Evolutionary conservation across 2,329 filamentous ascomycete species (phyloP), one percentile per base, ranked within the genome.

Genomic region (Claviceps africana): DNA sequence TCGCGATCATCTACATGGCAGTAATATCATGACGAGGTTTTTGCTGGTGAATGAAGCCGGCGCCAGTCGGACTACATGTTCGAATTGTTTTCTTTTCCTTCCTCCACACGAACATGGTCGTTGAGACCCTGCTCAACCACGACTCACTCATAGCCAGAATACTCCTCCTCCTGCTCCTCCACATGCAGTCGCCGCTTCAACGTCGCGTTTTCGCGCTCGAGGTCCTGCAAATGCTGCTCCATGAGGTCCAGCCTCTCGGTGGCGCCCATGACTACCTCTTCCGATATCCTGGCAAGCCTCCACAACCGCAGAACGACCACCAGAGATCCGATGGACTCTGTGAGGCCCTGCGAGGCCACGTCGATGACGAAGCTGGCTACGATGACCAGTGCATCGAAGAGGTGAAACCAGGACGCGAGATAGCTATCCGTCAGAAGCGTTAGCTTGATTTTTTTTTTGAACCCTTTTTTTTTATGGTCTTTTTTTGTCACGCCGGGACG

Each of bases 211-310:
- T 74, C 77, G 50, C 63, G 67, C 59, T 77, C 74, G 9, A 83
- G 64, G 28, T 71, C 65, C 48, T 74, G 71, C 28, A 85, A 68
- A 51, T 72, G 65, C 50, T 71, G 64, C 56, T 78, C 70, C 40
- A 85, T 65, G 10, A 72, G 72, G 55, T 82, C 80, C 68, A 81
- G 76, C 61, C 79, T 72, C 64, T 85, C 81, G 37, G 77, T 68
- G 1, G 81, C 80, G 9, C 79, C 81, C 7, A 82, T 72, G 31
- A 76, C 77, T 55, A 85, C 71, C 64, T 86, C 83, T 60, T 86
- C 81, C 7, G 84, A 77, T 50, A 86, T 83, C 68, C 86, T 85
- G 62, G 85, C 78, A 45, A 86, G 74, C 17, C 83, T 74, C 78
- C 82, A 85, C 3, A 86, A 69, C 51, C 83, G 78, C 45, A 86